Evolutionary conservation across 371 early-diverging fungal species (phyloP).

Genomic region (Syncephalastrum monosporum): DNA sequence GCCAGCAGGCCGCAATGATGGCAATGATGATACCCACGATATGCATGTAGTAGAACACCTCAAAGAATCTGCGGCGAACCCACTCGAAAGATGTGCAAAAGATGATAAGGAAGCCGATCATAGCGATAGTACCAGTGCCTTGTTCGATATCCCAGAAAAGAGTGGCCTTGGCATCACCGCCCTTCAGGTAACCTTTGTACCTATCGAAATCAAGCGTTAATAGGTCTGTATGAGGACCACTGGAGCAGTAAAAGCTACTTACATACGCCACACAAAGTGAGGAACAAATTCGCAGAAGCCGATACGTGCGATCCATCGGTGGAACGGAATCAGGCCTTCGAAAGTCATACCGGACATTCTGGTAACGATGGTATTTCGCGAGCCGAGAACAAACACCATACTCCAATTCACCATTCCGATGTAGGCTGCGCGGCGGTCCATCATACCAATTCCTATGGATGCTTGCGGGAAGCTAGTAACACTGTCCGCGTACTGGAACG

Average conservation of each 20-base stretch:
- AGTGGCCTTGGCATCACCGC: slow-evolving; percentile 14
- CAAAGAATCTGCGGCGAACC: slow-evolving; percentile 42
- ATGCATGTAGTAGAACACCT: slow-evolving; percentile 43
- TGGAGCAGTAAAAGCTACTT: slow-evolving; percentile 10
- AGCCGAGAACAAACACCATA: slow-evolving; percentile 45
- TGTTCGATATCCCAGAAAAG: slow-evolving; percentile 36
- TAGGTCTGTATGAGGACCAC: neutral
- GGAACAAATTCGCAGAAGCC: slow-evolving; percentile 41
- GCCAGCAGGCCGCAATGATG: slow-evolving; percentile 36
- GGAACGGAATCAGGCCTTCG: slow-evolving; percentile 45
- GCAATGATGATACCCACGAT: slow-evolving; percentile 36
- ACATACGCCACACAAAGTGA: slow-evolving; percentile 49
- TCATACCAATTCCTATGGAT: slow-evolving; percentile 12
- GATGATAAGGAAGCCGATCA: slow-evolving; percentile 38
- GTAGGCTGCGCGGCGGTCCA: slow-evolving; percentile 49
- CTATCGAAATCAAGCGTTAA: neutral
- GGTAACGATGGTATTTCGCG: slow-evolving; percentile 39
- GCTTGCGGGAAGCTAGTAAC: slow-evolving; percentile 2
- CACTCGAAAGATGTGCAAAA: slow-evolving; percentile 41
- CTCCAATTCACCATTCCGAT: slow-evolving; percentile 48
- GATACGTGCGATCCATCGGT: slow-evolving; percentile 47
- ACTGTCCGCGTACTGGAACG: slow-evolving; percentile 15
- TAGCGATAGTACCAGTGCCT: slow-evolving; percentile 40
- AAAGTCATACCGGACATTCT: slow-evolving; percentile 44
- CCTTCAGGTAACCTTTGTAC: slow-evolving; percentile 20